Conservation (phyloP, 768 basidiomycete genomes). For the Lactarius pseudohatsudake region DNA sequence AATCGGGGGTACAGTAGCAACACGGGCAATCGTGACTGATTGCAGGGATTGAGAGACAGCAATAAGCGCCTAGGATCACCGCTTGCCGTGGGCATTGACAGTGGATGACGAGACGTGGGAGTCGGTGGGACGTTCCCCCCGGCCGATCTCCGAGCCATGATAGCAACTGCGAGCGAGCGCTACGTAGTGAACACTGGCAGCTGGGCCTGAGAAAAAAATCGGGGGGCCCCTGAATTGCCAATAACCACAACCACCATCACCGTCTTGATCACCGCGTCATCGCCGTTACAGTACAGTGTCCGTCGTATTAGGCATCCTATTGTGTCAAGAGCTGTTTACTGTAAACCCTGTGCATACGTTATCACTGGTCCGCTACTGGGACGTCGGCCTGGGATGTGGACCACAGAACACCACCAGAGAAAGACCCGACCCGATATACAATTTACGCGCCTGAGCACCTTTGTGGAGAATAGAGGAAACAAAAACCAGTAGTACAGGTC, state of each 20-base stretch:
- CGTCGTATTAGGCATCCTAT: background rate
- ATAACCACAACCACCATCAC: background rate
- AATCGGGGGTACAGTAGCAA: background rate
- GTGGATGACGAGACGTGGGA: background rate
- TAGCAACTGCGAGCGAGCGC: background rate
- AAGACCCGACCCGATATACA: background rate
- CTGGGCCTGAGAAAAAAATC: background rate
- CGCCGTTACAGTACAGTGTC: background rate
- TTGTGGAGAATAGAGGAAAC: background rate
- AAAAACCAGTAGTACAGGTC: no score
- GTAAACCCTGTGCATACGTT: background rate
- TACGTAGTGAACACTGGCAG: background rate
- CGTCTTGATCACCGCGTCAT: background rate
- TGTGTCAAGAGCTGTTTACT: background rate
- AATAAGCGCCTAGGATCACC: background rate
- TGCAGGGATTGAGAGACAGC: no score
- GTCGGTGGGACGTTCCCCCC: background rate
- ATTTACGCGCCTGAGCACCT: background rate
- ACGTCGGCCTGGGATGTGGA: background rate
- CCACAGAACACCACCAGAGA: background rate
- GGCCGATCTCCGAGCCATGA: background rate
- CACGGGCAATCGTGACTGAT: background rate
- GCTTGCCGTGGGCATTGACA: background rate
- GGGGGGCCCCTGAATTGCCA: background rate
- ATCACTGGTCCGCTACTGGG: background rate